phyloP scores from a whole-genome alignment of 306 rosid genomes.

The Lathyrus aphaca region DNA sequence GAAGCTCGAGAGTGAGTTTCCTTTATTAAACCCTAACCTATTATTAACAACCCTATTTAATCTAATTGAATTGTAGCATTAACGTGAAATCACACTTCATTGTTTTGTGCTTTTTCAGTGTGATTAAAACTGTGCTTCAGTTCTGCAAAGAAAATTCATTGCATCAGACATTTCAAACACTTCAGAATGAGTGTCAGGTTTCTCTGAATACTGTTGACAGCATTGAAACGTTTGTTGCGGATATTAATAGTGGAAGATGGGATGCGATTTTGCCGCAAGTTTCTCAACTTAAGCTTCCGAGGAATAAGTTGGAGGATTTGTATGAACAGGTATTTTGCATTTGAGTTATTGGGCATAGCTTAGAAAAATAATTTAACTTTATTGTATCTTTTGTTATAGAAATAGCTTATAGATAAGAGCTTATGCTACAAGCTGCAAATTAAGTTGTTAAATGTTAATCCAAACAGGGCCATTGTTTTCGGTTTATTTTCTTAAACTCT shows the following conservation, averaged over 20 bases:
- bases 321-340: conserved; percentile 71
- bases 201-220: conserved; percentile 96
- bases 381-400: no score
- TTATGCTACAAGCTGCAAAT: no score
- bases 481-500: background rate
- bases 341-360: background rate
- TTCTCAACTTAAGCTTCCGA: conserved; percentile 93
- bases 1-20: conserved; percentile 93
- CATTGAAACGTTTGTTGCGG: conserved; percentile 89
- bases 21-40: background rate
- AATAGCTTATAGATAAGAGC: background rate
- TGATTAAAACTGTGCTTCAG: conserved; percentile 96
- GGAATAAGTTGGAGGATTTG: conserved; percentile 94
- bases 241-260: conserved; percentile 96
- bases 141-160: conserved; percentile 95
- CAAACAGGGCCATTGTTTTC: background rate
- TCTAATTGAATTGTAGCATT: background rate
- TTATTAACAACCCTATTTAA: background rate
- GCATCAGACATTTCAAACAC: conserved; percentile 87
- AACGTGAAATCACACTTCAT: background rate
- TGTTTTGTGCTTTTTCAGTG: conserved; percentile 55
- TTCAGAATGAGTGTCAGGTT: conserved; percentile 97
- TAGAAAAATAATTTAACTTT: no score
- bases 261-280: conserved; percentile 95
- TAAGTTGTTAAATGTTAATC: no score